These are phyloP conservation scores for Colletotrichum gloeosporioides DNA, from an alignment of 2,329 filamentous ascomycete genomes.

Conservation along the genomic window DNA sequence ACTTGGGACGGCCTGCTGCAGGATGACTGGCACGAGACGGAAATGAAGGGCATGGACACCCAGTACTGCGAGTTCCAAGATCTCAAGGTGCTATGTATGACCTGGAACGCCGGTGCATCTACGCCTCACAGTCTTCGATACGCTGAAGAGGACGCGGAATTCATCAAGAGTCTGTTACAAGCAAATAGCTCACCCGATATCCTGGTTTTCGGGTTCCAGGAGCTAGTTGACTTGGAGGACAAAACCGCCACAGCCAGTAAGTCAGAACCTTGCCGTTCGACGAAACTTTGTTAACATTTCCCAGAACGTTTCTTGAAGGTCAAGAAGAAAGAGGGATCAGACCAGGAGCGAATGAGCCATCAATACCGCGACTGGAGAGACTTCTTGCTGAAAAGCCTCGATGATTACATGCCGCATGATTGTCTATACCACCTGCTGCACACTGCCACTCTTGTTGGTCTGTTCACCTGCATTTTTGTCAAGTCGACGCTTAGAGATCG, in stretches of 20 bases:
- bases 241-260: conserved; percentile 94
- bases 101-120: conserved; percentile 97
- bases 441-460: conserved; percentile 86
- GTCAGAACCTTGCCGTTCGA: conserved; percentile 29
- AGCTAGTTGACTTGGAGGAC: conserved; percentile 96
- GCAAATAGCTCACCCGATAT: conserved; percentile 85
- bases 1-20: conserved; percentile 93
- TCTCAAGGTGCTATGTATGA: conserved; percentile 80
- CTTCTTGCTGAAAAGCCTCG: conserved; percentile 80
- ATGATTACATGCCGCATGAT: conserved; percentile 80
- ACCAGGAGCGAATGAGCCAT: conserved; percentile 92
- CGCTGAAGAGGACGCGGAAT: conserved; percentile 72
- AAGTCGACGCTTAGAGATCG: conserved; percentile 78
- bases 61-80: conserved; percentile 88
- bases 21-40: conserved; percentile 90
- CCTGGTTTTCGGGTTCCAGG: conserved; percentile 94
- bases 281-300: neutral
- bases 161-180: conserved; percentile 81
- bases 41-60: conserved; percentile 84
- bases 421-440: conserved; percentile 87
- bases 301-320: conserved; percentile 85
- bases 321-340: conserved; percentile 82
- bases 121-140: conserved; percentile 85
- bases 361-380: conserved; percentile 98
- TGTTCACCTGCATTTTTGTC: conserved; percentile 96